Evolutionary conservation across 805 yeast genomes (phyloP).

Genomic region (Saccharomyces kudriavzevii): DNA sequence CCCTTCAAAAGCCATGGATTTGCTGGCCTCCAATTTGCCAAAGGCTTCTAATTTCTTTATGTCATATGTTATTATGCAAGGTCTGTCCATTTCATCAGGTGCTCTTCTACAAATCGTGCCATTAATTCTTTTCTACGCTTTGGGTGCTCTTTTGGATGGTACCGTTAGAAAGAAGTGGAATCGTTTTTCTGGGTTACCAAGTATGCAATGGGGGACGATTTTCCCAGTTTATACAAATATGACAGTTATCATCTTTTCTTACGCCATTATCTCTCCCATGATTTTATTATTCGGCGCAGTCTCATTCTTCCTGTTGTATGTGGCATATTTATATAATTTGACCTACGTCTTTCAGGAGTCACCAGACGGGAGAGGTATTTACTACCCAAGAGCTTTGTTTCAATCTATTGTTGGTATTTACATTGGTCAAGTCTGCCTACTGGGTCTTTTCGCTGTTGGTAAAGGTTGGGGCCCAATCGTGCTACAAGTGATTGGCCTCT

Average conservation of each 20-base stretch:
- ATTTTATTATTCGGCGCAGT: constrained; percentile 65
- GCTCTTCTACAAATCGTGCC: constrained; percentile 54
- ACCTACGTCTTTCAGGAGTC: constrained; percentile 61
- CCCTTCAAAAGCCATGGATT: constrained; percentile 49
- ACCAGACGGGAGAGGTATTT: constrained; percentile 69
- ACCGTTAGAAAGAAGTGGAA: constrained; percentile 62
- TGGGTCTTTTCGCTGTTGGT: constrained; percentile 83
- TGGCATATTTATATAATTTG: constrained; percentile 73
- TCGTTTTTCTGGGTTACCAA: constrained; percentile 47
- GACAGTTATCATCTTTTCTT: constrained; percentile 60
- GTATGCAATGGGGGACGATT: constrained; percentile 63
- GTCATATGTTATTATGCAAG: constrained; percentile 61
- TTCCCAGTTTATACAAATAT: constrained; percentile 71
- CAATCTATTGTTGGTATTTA: constrained; percentile 86
- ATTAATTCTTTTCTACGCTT: constrained; percentile 48
- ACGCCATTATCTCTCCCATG: constrained; percentile 72
- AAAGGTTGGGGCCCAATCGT: constrained; percentile 94
- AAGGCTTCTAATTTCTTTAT: constrained; percentile 66
- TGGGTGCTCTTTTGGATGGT: constrained; percentile 49
- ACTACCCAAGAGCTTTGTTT: constrained; percentile 81
- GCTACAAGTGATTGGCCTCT: constrained; percentile 58
- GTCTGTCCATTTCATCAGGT: constrained; percentile 58
- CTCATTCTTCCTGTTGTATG: constrained; percentile 63
- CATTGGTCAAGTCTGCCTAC: constrained; percentile 74
- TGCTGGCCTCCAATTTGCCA: constrained; percentile 63